These are phyloP conservation scores for Arthroderma sp. DNA, from an alignment of 2,329 filamentous ascomycete species.

Conservation along the genomic window DNA sequence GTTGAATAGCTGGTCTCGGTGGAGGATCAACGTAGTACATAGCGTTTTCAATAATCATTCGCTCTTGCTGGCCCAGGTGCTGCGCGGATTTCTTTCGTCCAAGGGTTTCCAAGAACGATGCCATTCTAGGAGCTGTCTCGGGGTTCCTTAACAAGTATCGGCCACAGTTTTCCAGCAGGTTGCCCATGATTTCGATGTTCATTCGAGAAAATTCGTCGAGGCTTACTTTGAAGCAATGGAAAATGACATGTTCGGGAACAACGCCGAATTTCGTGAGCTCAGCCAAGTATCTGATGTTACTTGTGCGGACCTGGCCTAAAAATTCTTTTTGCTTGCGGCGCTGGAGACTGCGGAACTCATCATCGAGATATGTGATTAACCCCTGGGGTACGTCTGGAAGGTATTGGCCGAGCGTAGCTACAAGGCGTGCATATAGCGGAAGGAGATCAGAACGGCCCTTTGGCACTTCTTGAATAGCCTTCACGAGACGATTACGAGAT, in stretches of 20 bases:
- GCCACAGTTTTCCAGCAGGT: constrained; percentile 89
- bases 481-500: constrained; percentile 84
- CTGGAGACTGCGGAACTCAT: constrained; percentile 92
- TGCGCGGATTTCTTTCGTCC: constrained; percentile 93
- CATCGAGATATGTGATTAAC: constrained; percentile 81
- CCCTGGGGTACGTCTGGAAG: constrained; percentile 90
- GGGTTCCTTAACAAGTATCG: constrained; percentile 85
- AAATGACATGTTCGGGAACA: constrained; percentile 95
- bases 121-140: constrained; percentile 86
- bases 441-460: constrained; percentile 87
- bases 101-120: constrained; percentile 83
- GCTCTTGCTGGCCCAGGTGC: constrained; percentile 87
- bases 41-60: constrained; percentile 97
- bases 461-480: constrained; percentile 84
- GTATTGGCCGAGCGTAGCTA: constrained; percentile 86
- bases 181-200: constrained; percentile 98
- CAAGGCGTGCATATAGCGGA: constrained; percentile 79
- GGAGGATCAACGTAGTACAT: constrained; percentile 97
- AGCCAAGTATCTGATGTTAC: constrained; percentile 93
- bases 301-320: constrained; percentile 78
- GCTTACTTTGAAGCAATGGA: constrained; percentile 95
- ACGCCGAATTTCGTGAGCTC: constrained; percentile 97
- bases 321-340: constrained; percentile 97
- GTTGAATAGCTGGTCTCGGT: constrained; percentile 81
- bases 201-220: constrained; percentile 95